Conservation (phyloP, 805 yeast species). For the Grigorovia jiainica region DNA sequence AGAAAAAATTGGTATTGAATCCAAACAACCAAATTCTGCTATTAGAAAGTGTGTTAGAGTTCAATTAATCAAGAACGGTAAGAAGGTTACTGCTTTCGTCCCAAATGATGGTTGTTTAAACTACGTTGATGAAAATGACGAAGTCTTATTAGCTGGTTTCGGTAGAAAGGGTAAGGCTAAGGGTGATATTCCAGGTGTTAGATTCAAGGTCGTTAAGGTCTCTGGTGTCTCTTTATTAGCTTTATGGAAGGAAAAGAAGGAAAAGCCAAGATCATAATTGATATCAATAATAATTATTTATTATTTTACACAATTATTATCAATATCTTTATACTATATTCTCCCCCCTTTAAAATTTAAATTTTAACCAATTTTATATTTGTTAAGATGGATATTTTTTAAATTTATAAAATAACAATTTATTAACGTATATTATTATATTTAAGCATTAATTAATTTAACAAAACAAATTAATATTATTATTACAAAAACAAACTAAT, state of each 20-base stretch:
- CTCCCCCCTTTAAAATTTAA: background rate
- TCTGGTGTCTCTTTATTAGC: slow-evolving; percentile 99
- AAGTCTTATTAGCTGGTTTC: slow-evolving; percentile 99
- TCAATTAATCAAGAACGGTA: slow-evolving; percentile 99
- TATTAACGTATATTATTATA: slow-evolving; percentile 1
- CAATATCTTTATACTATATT: background rate
- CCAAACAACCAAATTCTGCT: slow-evolving; percentile 99
- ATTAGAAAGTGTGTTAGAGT: slow-evolving; percentile 99
- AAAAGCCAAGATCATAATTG: slow-evolving; percentile 97
- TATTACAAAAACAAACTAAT: background rate
- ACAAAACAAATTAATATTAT: background rate
- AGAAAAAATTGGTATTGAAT: slow-evolving; percentile 99
- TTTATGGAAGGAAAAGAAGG: slow-evolving; percentile 99
- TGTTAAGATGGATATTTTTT: background rate
- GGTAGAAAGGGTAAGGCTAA: slow-evolving; percentile 99
- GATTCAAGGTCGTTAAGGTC: slow-evolving; percentile 99
- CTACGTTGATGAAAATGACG: slow-evolving; percentile 99
- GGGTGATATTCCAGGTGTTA: slow-evolving; percentile 99
- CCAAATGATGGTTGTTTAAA: slow-evolving; percentile 99
- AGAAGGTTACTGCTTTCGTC: slow-evolving; percentile 99
- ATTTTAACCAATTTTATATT: background rate
- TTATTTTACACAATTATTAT: background rate
- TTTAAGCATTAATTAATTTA: background rate
- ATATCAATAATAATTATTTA: background rate
- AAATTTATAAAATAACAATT: background rate